Percentiles rank a stretch among this genome's conserved stretches.
Conservation (phyloP, 2,329 filamentous ascomycete genomes). For the Capronia epimyces region DNA sequence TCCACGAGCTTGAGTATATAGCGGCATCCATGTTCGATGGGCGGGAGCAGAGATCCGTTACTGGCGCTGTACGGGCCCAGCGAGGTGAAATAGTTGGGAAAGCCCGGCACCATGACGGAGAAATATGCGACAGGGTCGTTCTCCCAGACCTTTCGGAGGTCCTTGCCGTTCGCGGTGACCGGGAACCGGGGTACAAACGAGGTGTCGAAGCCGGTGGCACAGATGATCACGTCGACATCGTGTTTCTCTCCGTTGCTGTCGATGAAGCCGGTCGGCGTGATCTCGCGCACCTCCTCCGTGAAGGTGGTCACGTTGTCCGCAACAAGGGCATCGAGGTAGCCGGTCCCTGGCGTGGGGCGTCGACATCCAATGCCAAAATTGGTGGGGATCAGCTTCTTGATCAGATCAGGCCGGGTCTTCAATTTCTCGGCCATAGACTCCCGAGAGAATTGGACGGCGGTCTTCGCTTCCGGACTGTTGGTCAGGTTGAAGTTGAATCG, state of each 20-base stretch:
- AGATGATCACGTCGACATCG: conserved; percentile 35
- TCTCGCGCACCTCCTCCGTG: conserved; percentile 8
- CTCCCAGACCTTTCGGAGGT: conserved; percentile 31
- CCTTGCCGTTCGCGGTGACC: conserved; percentile 29
- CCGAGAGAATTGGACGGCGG: conserved; percentile 16
- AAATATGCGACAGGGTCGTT: conserved; percentile 37
- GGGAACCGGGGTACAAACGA: conserved; percentile 35
- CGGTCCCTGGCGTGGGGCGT: conserved; percentile 43
- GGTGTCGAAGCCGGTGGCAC: conserved; percentile 39
- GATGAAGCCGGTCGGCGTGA: conserved; percentile 25
- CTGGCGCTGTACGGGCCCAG: no score
- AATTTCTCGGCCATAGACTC: conserved; percentile 26
- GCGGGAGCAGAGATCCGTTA: no score
- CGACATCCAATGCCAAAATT: conserved; percentile 40
- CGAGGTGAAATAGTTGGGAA: conserved; percentile 36
- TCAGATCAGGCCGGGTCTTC: conserved; percentile 34
- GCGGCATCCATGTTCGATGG: no score
- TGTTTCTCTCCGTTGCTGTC: conserved; percentile 33
- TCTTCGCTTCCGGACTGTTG: conserved; percentile 24
- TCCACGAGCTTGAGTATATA: no score
- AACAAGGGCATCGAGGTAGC: conserved; percentile 34
- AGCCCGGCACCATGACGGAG: conserved; percentile 32
- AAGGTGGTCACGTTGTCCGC: conserved; percentile 29
- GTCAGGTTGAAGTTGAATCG: conserved; percentile 29
- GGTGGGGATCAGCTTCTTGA: conserved; percentile 38